Conservation (phyloP, 768 basidiomycete species). For the Termitomyces sp. region DNA sequence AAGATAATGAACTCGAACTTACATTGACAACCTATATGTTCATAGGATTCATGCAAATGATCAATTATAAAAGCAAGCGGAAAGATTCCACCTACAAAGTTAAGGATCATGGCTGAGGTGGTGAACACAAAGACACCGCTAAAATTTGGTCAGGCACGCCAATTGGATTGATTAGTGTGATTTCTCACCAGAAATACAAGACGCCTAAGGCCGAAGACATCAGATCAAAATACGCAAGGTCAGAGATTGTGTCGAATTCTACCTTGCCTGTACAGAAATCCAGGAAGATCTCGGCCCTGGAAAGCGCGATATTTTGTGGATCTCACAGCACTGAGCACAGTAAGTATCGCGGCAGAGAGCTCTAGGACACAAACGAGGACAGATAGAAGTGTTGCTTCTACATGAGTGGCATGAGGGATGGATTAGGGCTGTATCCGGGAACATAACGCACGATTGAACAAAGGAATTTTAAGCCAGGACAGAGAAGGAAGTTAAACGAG, state of each 20-base stretch:
- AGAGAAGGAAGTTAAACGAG: neutral
- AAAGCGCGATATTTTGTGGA: neutral
- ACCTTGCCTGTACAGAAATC: slow-evolving; percentile 12
- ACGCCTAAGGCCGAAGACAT: slow-evolving; percentile 1
- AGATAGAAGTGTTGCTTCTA: slow-evolving; percentile 12
- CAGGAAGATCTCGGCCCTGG: neutral
- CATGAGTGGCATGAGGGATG: neutral
- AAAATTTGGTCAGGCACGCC: neutral
- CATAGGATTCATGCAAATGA: neutral
- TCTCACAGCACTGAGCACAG: slow-evolving; percentile 3
- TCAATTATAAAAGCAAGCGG: neutral
- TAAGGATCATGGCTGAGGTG: slow-evolving; percentile 1
- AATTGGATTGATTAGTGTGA: neutral
- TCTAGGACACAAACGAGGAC: slow-evolving; percentile 9
- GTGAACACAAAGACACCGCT: slow-evolving; percentile 3
- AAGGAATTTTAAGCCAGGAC: neutral
- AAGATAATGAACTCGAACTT: neutral
- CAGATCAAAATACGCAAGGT: neutral
- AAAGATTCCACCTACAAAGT: neutral
- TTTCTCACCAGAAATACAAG: slow-evolving; percentile 11
- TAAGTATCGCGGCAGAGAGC: slow-evolving; percentile 9
- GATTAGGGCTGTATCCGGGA: neutral
- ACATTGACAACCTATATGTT: neutral
- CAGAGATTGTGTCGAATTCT: neutral
- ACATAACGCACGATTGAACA: slow-evolving; percentile 4